A percentile compares a stretch with the other conserved stretches of the same genome.
phyloP scores from a whole-genome alignment of 345 rosid species.

The Moricandia arvensis region DNA sequence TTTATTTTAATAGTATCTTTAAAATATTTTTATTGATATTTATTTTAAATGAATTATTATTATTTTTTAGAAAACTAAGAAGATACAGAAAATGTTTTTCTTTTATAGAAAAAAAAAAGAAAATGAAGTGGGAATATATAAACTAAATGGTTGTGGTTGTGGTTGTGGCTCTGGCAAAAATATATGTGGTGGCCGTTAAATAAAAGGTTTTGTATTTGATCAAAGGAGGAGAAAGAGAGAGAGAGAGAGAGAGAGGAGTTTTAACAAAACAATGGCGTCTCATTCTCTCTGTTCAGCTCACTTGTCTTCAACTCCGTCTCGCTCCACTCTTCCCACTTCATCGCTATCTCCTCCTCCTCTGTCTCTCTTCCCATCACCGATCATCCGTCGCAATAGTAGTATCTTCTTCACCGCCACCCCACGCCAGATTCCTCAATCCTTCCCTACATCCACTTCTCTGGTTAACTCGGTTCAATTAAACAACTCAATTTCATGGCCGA shows the following conservation, averaged over 20 bases:
- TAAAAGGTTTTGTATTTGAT: conserved; percentile 8
- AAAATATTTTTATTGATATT: too few relatives aligned
- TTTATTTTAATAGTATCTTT: too few relatives aligned
- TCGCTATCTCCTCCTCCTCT: conserved; percentile 43
- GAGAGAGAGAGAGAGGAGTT: neutral
- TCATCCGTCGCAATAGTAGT: conserved; percentile 26
- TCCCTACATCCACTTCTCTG: neutral
- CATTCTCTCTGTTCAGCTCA: conserved; percentile 31
- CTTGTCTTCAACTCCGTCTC: conserved; percentile 30
- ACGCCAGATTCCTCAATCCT: conserved; percentile 1
- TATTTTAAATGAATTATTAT: too few relatives aligned
- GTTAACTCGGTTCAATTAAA: neutral
- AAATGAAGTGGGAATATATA: too few relatives aligned
- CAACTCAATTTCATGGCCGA: neutral
- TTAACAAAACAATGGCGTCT: conserved; percentile 35
- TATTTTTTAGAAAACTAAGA: too few relatives aligned
- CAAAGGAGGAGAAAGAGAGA: neutral
- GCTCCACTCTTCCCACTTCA: conserved; percentile 29
- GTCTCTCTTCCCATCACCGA: conserved; percentile 28
- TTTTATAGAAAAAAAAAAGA: too few relatives aligned
- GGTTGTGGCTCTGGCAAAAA: neutral
- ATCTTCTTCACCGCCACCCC: conserved; percentile 36
- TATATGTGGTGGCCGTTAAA: neutral
- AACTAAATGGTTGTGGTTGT: too few relatives aligned
- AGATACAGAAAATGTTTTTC: too few relatives aligned